Base-by-base conservation (phyloP, 2,329 filamentous ascomycete species). In the Helminthosporium solani region DNA sequence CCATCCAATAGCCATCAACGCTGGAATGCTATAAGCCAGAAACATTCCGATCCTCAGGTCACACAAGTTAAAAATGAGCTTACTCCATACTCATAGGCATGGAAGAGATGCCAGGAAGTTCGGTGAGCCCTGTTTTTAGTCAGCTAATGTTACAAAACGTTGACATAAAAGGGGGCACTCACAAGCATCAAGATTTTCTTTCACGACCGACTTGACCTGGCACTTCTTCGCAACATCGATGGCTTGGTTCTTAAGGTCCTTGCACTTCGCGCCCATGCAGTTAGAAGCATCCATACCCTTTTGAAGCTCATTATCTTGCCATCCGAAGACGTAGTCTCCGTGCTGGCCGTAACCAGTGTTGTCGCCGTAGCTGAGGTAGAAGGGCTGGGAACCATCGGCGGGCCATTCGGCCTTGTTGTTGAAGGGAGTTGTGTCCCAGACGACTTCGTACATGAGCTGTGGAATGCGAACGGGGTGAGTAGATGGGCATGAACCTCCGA, bases 391-490 rank as follows among this genome's bases (percentile, higher is more conserved):
- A 21, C 55, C 59, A 40, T 58, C 59, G 15, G 52, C 33, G 33
- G 55, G 55, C 59, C 59, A 62, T 7, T 53, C 42, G n/a, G 46
- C 44, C 49, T 56, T 56, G 51, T 61, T 49, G 52, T 64, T 64
- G 58, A 64, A 64, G 28, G 56, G 46, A 7, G 58, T 59, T 3
- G 60, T 76, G 58, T 75, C 71, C 71, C 72, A 75, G 46, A 75
- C 68, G 5, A 61, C 73, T 57, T 75, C 73, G 56, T 68, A 71
- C 35, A 71, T 72, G 19, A 76, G 63, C 63, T 76, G 73, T 2
- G 73, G 73, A 48, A 74, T 75, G 14, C 67, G 58, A 27, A 76
- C 61, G 0, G 73, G 73, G 63, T 74, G 71, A 0, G 66, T 70
- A 1, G 68, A 57, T 1, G 72, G 72, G 55, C 73, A 75, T 27